Conservation (phyloP, 1,284 basidiomycete genomes). For the Malassezia cuniculi region DNA sequence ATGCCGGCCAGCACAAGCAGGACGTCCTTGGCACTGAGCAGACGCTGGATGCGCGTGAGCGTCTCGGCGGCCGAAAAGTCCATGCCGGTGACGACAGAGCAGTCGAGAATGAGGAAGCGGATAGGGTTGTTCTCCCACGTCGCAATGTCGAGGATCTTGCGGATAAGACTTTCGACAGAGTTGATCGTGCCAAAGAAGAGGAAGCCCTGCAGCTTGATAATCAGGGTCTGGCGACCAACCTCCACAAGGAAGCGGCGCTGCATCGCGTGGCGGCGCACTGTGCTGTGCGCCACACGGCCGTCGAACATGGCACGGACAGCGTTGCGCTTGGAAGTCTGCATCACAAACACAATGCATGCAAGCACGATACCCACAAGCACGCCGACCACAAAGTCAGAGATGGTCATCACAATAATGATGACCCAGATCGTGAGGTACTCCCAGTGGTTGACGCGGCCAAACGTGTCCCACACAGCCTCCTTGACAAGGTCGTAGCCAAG, state of each 20-base stretch:
- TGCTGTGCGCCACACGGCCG: constrained; percentile 53
- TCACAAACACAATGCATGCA: constrained; percentile 88
- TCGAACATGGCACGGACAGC: constrained; percentile 38
- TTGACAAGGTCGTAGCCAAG: constrained; percentile 87
- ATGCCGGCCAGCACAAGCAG: constrained; percentile 78
- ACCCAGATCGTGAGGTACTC: constrained; percentile 52
- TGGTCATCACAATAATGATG: constrained; percentile 60
- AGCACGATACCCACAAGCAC: constrained; percentile 82
- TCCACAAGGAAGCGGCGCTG: constrained; percentile 81
- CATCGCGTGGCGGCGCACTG: constrained; percentile 73
- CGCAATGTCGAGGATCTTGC: constrained; percentile 59
- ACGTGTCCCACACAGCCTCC: constrained; percentile 85
- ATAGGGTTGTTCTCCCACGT: constrained; percentile 68
- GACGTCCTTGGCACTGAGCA: constrained; percentile 64
- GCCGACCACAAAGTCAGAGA: constrained; percentile 66
- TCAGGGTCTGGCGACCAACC: constrained; percentile 78
- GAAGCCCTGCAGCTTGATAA: constrained; percentile 76
- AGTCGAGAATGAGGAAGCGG: constrained; percentile 54
- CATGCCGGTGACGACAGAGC: constrained; percentile 71
- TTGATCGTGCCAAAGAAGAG: constrained; percentile 94
- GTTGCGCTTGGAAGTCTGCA: constrained; percentile 67
- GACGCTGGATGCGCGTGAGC: constrained; percentile 75
- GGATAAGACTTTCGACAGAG: constrained; percentile 64
- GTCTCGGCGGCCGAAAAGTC: constrained; percentile 93
- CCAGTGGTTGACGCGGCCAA: constrained; percentile 57